Evolutionary conservation across 139 green algal species (phyloP).

Genomic region (Chlorella vulgaris): DNA sequence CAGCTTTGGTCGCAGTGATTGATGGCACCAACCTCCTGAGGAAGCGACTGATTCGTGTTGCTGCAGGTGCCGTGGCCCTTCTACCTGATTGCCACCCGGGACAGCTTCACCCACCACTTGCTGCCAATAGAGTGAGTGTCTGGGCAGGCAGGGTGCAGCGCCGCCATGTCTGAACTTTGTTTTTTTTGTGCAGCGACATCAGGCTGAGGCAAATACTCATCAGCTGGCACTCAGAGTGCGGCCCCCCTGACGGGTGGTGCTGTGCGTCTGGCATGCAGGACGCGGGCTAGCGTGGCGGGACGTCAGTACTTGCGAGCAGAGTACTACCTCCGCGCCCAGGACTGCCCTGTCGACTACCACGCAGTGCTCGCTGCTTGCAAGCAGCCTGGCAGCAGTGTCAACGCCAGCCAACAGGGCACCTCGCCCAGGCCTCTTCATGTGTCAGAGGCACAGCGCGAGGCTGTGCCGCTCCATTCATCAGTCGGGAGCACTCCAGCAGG

Average conservation of each 20-base stretch:
- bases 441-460: too few species aligned
- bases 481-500: neutral
- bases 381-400: neutral
- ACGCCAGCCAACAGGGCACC: neutral
- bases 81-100: slow-evolving; percentile 71
- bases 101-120: slow-evolving; percentile 68
- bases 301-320: slow-evolving; percentile 49
- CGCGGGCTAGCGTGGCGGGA: slow-evolving; percentile 4
- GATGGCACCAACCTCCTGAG: too few species aligned
- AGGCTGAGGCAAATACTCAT: too few species aligned
- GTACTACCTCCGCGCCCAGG: slow-evolving; percentile 54
- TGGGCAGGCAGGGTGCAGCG: neutral
- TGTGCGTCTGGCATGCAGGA: too few species aligned
- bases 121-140: slow-evolving; percentile 21
- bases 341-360: neutral
- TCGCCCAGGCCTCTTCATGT: too few species aligned
- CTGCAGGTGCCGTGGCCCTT: slow-evolving; percentile 60
- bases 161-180: too few species aligned
- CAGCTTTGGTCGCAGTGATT: too few species aligned
- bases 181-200: too few species aligned
- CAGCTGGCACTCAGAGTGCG: too few species aligned
- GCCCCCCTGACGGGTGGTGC: too few species aligned
- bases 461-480: neutral
- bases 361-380: neutral
- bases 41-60: neutral